Base-by-base conservation (phyloP, 371 early-diverging fungal genomes). In the Nematocida sp. region DNA sequence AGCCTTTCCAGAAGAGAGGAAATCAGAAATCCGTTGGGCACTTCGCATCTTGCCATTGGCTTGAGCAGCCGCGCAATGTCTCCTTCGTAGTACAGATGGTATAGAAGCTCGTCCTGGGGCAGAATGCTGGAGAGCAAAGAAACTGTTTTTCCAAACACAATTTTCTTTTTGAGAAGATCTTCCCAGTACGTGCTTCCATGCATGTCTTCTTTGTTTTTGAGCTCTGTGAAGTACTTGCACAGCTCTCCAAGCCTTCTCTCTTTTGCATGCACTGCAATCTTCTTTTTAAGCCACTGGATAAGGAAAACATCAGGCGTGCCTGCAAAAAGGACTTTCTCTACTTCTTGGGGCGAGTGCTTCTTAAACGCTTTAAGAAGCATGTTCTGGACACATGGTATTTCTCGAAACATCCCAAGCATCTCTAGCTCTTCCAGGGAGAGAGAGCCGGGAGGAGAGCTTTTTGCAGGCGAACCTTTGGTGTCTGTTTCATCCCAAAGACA, bases 331-430 rank as follows among this genome's bases (percentile, higher is more conserved):
- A 29, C 7, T 36, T 8, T 11, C 31, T 62, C 62, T 21, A 34
- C 23, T 11, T 62, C 57, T n/a, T n/a, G n/a, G n/a, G n/a, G n/a
- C 32, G 11, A 7, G 56, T 40, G 7, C 27, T 17, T 21, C 49
- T 70, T 23, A 25, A 41, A 7, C 19, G 15, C 48, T 25, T 40
- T 23, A 5, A 56, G 38, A 25, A 70, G 48, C 41, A 67, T 37
- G 25, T 32, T 58, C 25, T 57, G 43, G 19, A 70, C 40, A 4
- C 19, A n/a, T 13, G 58, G 74, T 17, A 70, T 62, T 37, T 70
- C 74, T 50, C 74, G 15, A 29, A 67, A 70, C 25, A 40, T 27
- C 19, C 43, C 46, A n/a, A 70, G 62, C 21, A 70, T 27, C 11
- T 57, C 56, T 34, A 70, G 17, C 7, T 60, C 32, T 38, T 31